phyloP scores from a whole-genome alignment of 768 basidiomycete species.

The Rhizopogon rudus region DNA sequence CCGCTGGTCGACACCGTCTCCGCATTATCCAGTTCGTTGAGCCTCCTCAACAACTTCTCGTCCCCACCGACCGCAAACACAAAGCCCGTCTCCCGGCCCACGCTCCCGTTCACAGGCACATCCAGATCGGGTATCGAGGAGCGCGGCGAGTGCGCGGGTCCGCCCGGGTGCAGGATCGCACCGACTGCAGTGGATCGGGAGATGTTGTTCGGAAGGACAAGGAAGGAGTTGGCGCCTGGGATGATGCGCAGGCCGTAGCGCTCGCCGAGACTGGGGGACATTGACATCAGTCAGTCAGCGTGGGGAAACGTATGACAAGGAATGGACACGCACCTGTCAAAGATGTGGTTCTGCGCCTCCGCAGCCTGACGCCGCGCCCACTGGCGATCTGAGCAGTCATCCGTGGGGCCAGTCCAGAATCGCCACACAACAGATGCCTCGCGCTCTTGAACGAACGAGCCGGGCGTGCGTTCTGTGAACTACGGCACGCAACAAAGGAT shows the following conservation, averaged over 20 bases:
- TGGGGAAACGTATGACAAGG: neutral
- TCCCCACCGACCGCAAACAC: constrained; percentile 67
- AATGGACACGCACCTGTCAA: constrained; percentile 50
- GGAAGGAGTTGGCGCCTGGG: constrained; percentile 73
- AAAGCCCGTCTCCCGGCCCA: constrained; percentile 45
- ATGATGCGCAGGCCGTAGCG: constrained; percentile 81
- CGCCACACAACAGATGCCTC: constrained; percentile 82
- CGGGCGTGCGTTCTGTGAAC: constrained; percentile 89
- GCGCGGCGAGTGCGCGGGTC: constrained; percentile 34
- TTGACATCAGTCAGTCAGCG: neutral
- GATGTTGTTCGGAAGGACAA: constrained; percentile 78
- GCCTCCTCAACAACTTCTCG: constrained; percentile 69
- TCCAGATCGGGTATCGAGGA: constrained; percentile 17
- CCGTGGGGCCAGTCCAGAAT: constrained; percentile 60
- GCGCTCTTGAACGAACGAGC: constrained; percentile 79
- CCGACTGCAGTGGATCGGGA: constrained; percentile 82
- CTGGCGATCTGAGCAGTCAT: constrained; percentile 53
- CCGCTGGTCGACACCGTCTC: constrained; percentile 70
- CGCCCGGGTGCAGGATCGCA: constrained; percentile 68
- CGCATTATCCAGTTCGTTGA: constrained; percentile 69
- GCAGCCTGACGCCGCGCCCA: constrained; percentile 88
- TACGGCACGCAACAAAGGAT: constrained; percentile 18
- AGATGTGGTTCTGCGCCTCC: constrained; percentile 90
- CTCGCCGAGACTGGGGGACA: constrained; percentile 58
- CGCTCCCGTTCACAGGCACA: constrained; percentile 30